Conservation (phyloP, 768 basidiomycete species). For the Lepiota venenata region DNA sequence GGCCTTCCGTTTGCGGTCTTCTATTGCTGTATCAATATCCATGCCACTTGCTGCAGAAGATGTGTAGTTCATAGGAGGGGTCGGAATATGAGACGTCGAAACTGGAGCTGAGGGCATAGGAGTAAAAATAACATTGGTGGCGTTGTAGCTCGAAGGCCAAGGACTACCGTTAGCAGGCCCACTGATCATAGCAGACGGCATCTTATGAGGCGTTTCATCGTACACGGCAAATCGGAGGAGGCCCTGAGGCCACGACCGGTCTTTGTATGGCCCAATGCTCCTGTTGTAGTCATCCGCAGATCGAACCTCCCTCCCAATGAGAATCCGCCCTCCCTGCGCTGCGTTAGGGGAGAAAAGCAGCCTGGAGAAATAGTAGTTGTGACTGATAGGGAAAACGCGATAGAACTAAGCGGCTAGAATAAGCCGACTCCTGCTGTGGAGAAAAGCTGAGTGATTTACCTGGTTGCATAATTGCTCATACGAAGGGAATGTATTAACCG, state of each 20-base stretch:
- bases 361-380: slow-evolving; percentile 59
- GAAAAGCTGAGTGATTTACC: slow-evolving; percentile 38
- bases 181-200: slow-evolving; percentile 15
- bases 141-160: slow-evolving; percentile 10
- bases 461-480: slow-evolving; percentile 60
- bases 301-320: slow-evolving; percentile 60
- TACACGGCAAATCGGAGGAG: slow-evolving; percentile 60
- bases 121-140: not conserved
- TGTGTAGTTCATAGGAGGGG: slow-evolving; percentile 31
- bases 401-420: slow-evolving; percentile 49
- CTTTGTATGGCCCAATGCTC: slow-evolving; percentile 45
- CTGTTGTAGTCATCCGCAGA: slow-evolving; percentile 54
- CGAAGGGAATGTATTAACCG: slow-evolving; percentile 54
- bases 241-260: slow-evolving; percentile 52
- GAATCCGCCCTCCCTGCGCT: slow-evolving; percentile 48
- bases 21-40: slow-evolving; percentile 14
- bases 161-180: not conserved
- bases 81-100: slow-evolving; percentile 28
- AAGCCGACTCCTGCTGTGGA: slow-evolving; percentile 1
- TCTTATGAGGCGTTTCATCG: slow-evolving; percentile 45
- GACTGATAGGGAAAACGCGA: slow-evolving; percentile 64
- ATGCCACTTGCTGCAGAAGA: slow-evolving; percentile 17
- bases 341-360: slow-evolving; percentile 68
- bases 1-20: slow-evolving; percentile 19
- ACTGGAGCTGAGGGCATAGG: slow-evolving; percentile 11